Evolutionary conservation across 176 grass and related monocot species (phyloP).

Genomic region (Luzula sylvatica): DNA sequence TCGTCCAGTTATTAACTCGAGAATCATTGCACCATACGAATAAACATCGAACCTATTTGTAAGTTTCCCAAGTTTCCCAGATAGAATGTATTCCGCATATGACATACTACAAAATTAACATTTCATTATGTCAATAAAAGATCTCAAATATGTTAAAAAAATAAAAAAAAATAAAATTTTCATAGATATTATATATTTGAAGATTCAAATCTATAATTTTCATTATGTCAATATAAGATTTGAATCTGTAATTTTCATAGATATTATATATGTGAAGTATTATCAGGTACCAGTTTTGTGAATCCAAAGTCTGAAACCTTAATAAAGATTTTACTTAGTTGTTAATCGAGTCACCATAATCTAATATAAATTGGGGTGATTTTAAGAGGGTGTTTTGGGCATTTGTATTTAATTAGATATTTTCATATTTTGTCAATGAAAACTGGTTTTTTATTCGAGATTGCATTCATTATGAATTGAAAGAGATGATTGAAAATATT

Average conservation of each 20-base stretch:
- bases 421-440: too few species aligned
- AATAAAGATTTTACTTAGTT: neutral
- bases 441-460: too few species aligned
- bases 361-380: neutral
- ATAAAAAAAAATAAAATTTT: too few species aligned
- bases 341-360: neutral
- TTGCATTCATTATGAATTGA: too few species aligned
- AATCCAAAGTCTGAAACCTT: slow-evolving; percentile 89
- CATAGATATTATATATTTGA: neutral
- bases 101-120: neutral
- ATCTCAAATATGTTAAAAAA: too few species aligned
- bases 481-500: neutral
- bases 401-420: too few species aligned
- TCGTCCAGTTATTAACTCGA: slow-evolving; percentile 70
- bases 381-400: too few species aligned
- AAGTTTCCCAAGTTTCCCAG: slow-evolving; percentile 74
- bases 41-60: slow-evolving; percentile 68
- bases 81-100: slow-evolving; percentile 64
- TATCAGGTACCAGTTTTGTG: slow-evolving; percentile 45
- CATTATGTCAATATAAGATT: slow-evolving; percentile 46
- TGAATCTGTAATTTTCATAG: slow-evolving; percentile 31
- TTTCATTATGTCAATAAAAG: slow-evolving; percentile 4
- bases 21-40: slow-evolving; percentile 79
- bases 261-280: slow-evolving; percentile 47
- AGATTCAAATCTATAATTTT: slow-evolving; percentile 61